Conservation (phyloP, 1,139 yeast species). For the Pichia terricola region DNA sequence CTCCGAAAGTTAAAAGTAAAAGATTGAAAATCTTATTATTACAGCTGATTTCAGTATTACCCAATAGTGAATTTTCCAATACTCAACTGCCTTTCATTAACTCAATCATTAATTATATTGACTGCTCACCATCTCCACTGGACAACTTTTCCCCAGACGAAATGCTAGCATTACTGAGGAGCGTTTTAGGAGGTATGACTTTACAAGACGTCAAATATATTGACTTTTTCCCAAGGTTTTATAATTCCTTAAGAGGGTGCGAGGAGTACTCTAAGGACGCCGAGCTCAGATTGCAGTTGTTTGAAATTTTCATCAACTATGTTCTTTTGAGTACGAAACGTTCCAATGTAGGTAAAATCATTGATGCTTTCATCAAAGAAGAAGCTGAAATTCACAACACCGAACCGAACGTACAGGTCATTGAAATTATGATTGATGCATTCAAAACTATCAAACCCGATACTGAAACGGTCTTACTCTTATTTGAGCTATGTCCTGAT, state of each 20-base stretch:
- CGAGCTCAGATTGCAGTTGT: constrained; percentile 19
- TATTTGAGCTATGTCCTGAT: constrained; percentile 16
- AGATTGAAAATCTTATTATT: constrained; percentile 16
- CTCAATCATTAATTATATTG: constrained; percentile 22
- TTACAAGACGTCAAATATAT: constrained; percentile 20
- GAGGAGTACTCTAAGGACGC: constrained; percentile 14
- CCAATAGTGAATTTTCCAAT: constrained; percentile 16
- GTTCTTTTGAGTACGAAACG: constrained; percentile 22
- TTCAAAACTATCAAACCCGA: constrained; percentile 21
- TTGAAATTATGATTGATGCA: constrained; percentile 22
- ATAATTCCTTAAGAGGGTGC: constrained; percentile 21
- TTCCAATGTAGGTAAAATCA: constrained; percentile 14
- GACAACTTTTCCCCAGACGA: constrained; percentile 18
- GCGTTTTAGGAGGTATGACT: constrained; percentile 21
- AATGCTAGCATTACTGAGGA: constrained; percentile 16
- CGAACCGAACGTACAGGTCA: constrained; percentile 16
- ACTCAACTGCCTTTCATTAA: constrained; percentile 21
- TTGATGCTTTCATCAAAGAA: constrained; percentile 23
- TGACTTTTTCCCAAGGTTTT: constrained; percentile 26
- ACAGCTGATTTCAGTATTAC: constrained; percentile 14
- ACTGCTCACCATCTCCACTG: constrained; percentile 17
- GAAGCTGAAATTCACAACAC: constrained; percentile 14
- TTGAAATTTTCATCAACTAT: constrained; percentile 26
- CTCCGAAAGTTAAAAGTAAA: constrained; percentile 20
- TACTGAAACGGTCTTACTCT: constrained; percentile 17